phyloP scores from a whole-genome alignment of 352 stramenopile species.

The Bremia lactucae region DNA sequence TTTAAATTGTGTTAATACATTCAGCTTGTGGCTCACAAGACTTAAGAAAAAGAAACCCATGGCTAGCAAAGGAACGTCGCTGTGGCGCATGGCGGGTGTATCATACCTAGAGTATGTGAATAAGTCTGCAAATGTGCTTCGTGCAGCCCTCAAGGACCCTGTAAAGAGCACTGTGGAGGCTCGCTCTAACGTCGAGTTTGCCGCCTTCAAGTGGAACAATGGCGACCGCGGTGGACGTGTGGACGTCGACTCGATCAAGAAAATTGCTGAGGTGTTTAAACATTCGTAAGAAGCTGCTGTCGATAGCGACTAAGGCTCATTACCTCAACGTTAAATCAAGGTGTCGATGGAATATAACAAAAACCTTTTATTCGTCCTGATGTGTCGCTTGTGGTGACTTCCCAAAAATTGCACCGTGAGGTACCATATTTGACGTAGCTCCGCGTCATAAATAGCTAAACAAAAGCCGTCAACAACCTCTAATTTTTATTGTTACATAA shows the following conservation, averaged over 20 bases:
- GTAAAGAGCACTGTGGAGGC: conserved; percentile 72
- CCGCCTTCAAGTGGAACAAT: conserved; percentile 78
- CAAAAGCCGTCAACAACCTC: too few species aligned
- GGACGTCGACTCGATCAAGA: conserved; percentile 76
- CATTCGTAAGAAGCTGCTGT: conserved; percentile 35
- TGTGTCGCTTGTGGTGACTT: too few species aligned
- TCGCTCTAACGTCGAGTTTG: conserved; percentile 72
- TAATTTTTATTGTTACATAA: too few species aligned
- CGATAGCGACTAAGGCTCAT: conserved; percentile 4
- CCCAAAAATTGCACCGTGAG: too few species aligned
- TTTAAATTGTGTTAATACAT: conserved; percentile 3
- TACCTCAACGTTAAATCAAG: conserved; percentile 10
- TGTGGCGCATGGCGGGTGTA: conserved; percentile 77
- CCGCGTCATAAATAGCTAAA: too few species aligned
- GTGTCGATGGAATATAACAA: conserved; percentile 4
- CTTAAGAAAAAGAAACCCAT: conserved; percentile 23
- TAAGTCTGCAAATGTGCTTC: conserved; percentile 66
- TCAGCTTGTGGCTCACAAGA: background rate
- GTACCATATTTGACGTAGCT: too few species aligned
- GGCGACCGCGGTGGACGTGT: conserved; percentile 69
- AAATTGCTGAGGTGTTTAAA: conserved; percentile 67
- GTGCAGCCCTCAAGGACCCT: conserved; percentile 75
- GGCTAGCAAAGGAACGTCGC: conserved; percentile 71
- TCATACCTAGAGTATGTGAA: conserved; percentile 87
- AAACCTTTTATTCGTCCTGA: too few species aligned